phyloP scores from a whole-genome alignment of 2,329 filamentous ascomycete species.

The Penicillium sp. region DNA sequence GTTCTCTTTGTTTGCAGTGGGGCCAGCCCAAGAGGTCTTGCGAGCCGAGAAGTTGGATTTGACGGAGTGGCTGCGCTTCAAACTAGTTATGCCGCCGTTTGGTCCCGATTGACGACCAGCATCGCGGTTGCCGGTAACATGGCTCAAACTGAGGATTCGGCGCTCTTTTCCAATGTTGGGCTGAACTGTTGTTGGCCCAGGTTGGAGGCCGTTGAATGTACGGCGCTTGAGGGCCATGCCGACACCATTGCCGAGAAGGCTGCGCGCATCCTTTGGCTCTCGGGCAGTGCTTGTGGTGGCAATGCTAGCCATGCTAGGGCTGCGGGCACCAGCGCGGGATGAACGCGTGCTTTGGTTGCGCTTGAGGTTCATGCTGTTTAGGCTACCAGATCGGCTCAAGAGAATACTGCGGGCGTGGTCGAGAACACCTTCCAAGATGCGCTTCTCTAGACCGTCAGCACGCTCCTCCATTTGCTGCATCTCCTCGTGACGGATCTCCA shows the following conservation, averaged over 20 bases:
- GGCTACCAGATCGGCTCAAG: constrained; percentile 68
- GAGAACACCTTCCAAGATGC: constrained; percentile 93
- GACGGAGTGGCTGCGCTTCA: constrained; percentile 78
- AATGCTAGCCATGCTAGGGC: constrained; percentile 36
- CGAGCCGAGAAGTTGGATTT: constrained; percentile 62
- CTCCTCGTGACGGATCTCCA: constrained; percentile 86
- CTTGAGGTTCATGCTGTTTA: constrained; percentile 53
- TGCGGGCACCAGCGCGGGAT: constrained; percentile 35
- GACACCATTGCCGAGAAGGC: constrained; percentile 43
- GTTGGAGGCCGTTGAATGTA: constrained; percentile 45
- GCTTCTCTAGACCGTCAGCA: constrained; percentile 83
- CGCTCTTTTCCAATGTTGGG: constrained; percentile 59
- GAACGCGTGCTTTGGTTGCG: constrained; percentile 45
- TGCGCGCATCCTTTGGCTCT: constrained; percentile 36
- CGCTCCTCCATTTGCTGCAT: constrained; percentile 86
- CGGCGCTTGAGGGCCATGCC: constrained; percentile 54
- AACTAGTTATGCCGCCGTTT: constrained; percentile 52
- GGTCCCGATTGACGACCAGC: constrained; percentile 35
- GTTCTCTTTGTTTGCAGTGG: constrained; percentile 61
- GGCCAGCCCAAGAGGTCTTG: constrained; percentile 70
- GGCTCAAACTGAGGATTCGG: constrained; percentile 85
- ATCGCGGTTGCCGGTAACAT: constrained; percentile 74
- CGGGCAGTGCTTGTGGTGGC: constrained; percentile 35
- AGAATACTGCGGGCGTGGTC: constrained; percentile 84
- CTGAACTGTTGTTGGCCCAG: constrained; percentile 45